Evolutionary conservation across 192 early-diverging fungal species (phyloP).

Genomic region (Phlyctochytrium planicorne): DNA sequence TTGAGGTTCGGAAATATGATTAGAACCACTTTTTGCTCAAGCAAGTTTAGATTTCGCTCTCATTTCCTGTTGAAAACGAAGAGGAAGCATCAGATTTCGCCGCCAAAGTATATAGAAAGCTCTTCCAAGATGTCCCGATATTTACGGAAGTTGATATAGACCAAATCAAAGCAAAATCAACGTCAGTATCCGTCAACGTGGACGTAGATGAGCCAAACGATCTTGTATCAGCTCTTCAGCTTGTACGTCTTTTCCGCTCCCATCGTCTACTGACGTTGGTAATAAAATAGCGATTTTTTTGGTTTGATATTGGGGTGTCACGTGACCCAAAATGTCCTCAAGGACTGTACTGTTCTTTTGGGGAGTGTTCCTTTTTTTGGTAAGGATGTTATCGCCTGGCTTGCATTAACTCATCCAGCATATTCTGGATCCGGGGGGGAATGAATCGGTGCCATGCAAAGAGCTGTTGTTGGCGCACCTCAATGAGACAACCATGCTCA

Average conservation of each 20-base stretch:
- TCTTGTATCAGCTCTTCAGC: not conserved
- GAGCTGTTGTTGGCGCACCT: no score
- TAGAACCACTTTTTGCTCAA: not conserved
- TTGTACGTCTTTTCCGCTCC: not conserved
- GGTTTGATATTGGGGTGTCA: no score
- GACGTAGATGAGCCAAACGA: not conserved
- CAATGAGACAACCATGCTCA: no score
- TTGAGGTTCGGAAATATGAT: not conserved
- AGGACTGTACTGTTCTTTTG: slow-evolving; percentile 7
- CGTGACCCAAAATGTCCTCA: slow-evolving; percentile 7
- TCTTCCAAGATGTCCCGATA: not conserved
- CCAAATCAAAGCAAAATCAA: not conserved
- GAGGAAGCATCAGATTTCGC: not conserved
- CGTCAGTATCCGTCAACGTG: not conserved
- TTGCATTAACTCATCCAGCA: no score
- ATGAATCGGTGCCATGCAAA: not conserved
- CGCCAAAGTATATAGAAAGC: not conserved
- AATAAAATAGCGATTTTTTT: no score
- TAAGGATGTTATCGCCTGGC: not conserved
- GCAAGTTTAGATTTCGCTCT: not conserved
- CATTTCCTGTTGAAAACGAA: not conserved
- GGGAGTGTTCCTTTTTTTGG: slow-evolving; percentile 3
- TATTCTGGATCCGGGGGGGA: slow-evolving; percentile 2
- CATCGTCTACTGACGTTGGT: no score
- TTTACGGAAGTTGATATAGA: not conserved